phyloP scores from a whole-genome alignment of 257 asterid species.

The Solanum habrochaites region DNA sequence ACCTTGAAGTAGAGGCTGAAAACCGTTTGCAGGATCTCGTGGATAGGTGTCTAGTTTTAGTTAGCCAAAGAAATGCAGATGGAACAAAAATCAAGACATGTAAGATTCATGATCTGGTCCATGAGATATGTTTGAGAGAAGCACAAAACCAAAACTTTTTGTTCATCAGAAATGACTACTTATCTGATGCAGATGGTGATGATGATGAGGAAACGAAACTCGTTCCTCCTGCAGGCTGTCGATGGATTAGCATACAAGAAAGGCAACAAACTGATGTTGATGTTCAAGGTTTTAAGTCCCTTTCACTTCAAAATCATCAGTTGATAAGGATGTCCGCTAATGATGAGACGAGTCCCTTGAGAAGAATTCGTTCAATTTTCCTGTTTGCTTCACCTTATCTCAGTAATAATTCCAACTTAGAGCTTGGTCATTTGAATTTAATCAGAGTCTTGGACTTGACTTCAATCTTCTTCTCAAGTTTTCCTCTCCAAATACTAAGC shows the following conservation, averaged over 20 bases:
- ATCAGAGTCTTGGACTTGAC: background rate
- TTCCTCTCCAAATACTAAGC: background rate
- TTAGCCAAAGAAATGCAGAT: background rate
- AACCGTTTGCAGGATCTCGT: background rate
- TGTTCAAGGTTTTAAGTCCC: background rate
- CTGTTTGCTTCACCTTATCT: background rate
- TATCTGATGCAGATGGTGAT: too few relatives aligned
- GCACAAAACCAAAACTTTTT: background rate
- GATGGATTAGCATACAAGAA: background rate
- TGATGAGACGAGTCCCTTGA: background rate
- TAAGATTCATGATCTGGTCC: slow-evolving; percentile 2
- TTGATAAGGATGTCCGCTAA: background rate
- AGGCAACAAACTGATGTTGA: background rate
- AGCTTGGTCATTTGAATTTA: background rate
- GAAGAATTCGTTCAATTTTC: background rate
- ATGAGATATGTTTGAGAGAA: slow-evolving; percentile 1
- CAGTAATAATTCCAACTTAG: background rate
- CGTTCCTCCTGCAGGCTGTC: background rate
- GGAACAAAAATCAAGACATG: slow-evolving; percentile 2
- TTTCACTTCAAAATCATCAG: background rate
- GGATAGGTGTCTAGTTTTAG: slow-evolving; percentile 3
- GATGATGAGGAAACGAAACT: background rate
- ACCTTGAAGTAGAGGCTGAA: background rate
- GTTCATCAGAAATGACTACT: background rate
- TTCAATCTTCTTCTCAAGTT: background rate